These are phyloP conservation scores for Perkinsus olseni DNA, from an alignment of 169 alveolate species.

Conservation along the genomic window DNA sequence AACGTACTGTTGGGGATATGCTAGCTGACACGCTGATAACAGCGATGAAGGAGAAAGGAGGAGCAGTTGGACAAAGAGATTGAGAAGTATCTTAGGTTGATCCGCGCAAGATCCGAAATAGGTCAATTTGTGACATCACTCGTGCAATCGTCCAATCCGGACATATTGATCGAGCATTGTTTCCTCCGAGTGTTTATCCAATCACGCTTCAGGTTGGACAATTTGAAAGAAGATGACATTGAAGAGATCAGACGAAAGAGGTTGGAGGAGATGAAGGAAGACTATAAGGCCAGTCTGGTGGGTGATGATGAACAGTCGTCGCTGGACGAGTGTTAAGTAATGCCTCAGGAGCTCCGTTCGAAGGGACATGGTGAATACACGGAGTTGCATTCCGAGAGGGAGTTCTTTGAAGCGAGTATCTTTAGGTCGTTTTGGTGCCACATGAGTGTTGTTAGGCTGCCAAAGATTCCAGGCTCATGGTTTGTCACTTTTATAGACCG, in stretches of 20 bases:
- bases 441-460: not conserved
- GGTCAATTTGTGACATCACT: not conserved
- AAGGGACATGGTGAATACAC: not conserved
- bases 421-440: not conserved
- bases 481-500: slow-evolving; percentile 56
- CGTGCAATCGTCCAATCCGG: not conserved
- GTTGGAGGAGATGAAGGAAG: not conserved
- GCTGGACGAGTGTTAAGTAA: not conserved
- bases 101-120: not conserved
- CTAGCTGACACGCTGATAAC: slow-evolving; percentile 2
- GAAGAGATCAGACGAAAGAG: not conserved
- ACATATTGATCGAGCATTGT: slow-evolving; percentile 19
- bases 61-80: slow-evolving; percentile 18
- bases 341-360: not conserved
- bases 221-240: not conserved
- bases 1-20: not conserved
- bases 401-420: not conserved
- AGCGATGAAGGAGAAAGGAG: slow-evolving; percentile 22
- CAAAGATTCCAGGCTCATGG: slow-evolving; percentile 21
- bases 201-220: not conserved
- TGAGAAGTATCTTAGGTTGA: not conserved
- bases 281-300: not conserved
- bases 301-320: not conserved
- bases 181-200: slow-evolving; percentile 7
- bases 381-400: not conserved